Evolutionary conservation across 306 rosid genomes (phyloP).

Genomic region (Nissolia schottii): DNA sequence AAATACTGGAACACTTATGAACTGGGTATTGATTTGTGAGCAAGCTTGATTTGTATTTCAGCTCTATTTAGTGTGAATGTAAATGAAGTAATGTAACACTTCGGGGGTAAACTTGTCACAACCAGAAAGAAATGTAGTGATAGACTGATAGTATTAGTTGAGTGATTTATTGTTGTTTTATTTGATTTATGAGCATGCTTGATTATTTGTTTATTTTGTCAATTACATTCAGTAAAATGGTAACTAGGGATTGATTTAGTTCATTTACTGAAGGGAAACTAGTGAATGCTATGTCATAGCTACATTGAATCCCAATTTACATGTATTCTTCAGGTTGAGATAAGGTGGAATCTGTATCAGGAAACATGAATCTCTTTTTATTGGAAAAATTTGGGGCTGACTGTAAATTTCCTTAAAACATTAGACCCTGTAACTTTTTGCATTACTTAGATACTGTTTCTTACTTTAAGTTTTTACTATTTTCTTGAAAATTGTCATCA

Average conservation of each 20-base stretch:
- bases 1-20: background rate
- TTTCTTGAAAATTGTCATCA: too few relatives aligned
- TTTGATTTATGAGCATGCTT: too few relatives aligned
- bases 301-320: background rate
- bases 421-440: background rate
- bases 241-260: background rate
- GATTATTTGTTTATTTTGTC: background rate
- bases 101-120: background rate
- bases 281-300: background rate
- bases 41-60: background rate
- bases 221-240: background rate
- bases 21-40: constrained; percentile 3
- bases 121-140: background rate
- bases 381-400: background rate
- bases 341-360: background rate
- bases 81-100: background rate
- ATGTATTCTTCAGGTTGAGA: background rate
- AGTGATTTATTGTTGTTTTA: background rate
- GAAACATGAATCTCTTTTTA: background rate
- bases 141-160: background rate
- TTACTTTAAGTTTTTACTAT: too few relatives aligned
- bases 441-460: background rate
- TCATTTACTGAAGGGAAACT: background rate
- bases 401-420: background rate
- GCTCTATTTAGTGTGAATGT: background rate